phyloP scores from a whole-genome alignment of 1,139 yeast genomes.

The Waltiozyma sp. region DNA sequence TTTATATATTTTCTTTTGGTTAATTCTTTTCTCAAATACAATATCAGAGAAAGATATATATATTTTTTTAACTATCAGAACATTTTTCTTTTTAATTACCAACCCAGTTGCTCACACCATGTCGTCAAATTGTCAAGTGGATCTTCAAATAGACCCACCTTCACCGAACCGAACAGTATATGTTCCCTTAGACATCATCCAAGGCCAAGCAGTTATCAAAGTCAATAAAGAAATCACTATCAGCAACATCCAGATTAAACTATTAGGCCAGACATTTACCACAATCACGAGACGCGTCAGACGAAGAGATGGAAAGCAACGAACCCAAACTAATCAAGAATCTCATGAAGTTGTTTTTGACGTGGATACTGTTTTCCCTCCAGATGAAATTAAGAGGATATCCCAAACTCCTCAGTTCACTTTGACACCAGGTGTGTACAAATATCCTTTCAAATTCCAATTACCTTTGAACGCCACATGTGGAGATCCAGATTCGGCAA shows the following conservation, averaged over 20 bases:
- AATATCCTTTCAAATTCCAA: constrained; percentile 45
- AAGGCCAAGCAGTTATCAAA: constrained; percentile 8
- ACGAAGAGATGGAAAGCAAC: constrained; percentile 5
- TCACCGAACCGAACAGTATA: constrained; percentile 1
- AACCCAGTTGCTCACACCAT: neutral
- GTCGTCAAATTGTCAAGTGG: neutral
- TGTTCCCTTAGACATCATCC: constrained; percentile 7
- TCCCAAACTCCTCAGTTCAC: constrained; percentile 44
- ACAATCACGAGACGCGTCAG: constrained; percentile 10
- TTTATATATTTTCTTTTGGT: too few relatives aligned
- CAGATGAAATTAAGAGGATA: constrained; percentile 38
- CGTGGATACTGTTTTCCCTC: constrained; percentile 49
- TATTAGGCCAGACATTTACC: constrained; percentile 44
- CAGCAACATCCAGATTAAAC: constrained; percentile 43
- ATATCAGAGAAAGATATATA: too few relatives aligned
- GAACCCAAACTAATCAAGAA: constrained; percentile 11
- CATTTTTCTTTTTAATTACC: too few relatives aligned
- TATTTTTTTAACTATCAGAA: too few relatives aligned
- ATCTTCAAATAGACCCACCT: neutral
- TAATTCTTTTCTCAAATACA: too few relatives aligned
- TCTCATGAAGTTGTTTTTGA: constrained; percentile 46
- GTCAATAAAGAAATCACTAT: constrained; percentile 30
- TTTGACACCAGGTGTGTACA: constrained; percentile 47
- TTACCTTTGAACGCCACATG: constrained; percentile 45
- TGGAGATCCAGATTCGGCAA: constrained; percentile 19